Evolutionary conservation across 108 stramenopile genomes (phyloP).

Genomic region (Pinguiococcus pyrenoidosus): DNA sequence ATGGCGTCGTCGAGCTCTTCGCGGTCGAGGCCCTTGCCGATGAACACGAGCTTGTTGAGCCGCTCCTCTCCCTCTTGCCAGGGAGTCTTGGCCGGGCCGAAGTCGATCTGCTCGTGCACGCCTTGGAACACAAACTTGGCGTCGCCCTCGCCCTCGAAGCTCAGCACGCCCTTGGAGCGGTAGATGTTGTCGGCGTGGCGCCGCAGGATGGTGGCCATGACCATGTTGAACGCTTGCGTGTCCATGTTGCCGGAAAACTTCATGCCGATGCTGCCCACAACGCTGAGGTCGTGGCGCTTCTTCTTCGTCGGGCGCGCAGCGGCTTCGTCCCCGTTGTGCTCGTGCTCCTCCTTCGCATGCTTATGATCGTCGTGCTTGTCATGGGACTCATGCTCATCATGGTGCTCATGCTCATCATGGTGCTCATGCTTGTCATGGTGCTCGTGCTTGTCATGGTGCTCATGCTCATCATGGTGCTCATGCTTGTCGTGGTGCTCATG

Average conservation of each 20-base stretch:
- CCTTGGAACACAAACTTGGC: conserved; percentile 92
- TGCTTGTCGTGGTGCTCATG: neutral
- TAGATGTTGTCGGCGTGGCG: conserved; percentile 79
- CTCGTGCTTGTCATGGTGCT: neutral
- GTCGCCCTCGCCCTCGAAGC: conserved; percentile 81
- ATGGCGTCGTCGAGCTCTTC: conserved; percentile 5
- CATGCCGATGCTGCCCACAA: conserved; percentile 73
- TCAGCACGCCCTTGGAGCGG: conserved; percentile 76
- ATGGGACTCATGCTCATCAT: conserved; percentile 1
- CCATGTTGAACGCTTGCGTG: conserved; percentile 87
- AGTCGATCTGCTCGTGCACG: conserved; percentile 92
- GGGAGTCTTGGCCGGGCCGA: conserved; percentile 73
- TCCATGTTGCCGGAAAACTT: conserved; percentile 66
- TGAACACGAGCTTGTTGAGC: conserved; percentile 85
- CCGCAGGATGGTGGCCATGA: conserved; percentile 81
- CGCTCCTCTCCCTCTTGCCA: conserved; percentile 61
- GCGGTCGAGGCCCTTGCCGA: conserved; percentile 77
- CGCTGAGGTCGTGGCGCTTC: conserved; percentile 52
- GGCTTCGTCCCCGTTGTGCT: neutral
- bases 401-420: neutral
- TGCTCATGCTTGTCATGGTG: neutral
- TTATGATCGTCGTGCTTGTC: conserved; percentile 47
- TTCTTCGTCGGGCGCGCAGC: neutral
- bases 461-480: neutral
- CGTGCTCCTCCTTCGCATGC: conserved; percentile 45